phyloP scores from a whole-genome alignment of 129 eudicot genomes.

The Glebionis coronaria region DNA sequence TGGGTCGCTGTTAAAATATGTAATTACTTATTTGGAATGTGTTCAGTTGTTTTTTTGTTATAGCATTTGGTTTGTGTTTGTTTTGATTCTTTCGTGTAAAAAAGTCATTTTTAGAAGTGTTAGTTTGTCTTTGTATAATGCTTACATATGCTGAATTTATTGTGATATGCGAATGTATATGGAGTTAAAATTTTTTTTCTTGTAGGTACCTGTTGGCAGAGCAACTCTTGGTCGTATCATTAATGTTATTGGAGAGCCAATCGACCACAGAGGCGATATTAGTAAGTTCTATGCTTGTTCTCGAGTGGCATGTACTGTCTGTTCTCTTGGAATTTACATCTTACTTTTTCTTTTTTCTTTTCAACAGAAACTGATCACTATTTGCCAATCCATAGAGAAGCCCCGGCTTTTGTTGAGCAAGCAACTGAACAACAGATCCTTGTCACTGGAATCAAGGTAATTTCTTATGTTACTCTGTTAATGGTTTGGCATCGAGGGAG shows the following conservation, averaged over 20 bases:
- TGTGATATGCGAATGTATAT: not conserved
- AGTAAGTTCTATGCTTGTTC: slow-evolving; percentile 42
- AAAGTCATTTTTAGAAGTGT: not conserved
- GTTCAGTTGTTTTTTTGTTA: too few species aligned
- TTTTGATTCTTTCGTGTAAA: not conserved
- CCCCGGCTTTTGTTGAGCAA: slow-evolving; percentile 94
- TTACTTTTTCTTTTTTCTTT: slow-evolving; percentile 3
- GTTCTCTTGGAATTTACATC: not conserved
- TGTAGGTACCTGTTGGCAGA: slow-evolving; percentile 91
- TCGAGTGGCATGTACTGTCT: not conserved
- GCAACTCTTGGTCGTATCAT: slow-evolving; percentile 98
- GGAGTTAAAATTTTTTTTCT: slow-evolving; percentile 9
- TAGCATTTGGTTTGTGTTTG: not conserved
- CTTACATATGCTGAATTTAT: too few species aligned
- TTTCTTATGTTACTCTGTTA: not conserved
- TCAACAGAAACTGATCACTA: slow-evolving; percentile 73
- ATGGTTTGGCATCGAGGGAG: not conserved
- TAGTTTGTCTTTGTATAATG: too few species aligned
- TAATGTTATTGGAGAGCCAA: slow-evolving; percentile 97
- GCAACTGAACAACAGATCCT: slow-evolving; percentile 95
- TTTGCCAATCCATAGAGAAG: slow-evolving; percentile 93
- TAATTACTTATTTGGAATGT: too few species aligned
- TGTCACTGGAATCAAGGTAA: slow-evolving; percentile 96
- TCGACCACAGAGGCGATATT: slow-evolving; percentile 79
- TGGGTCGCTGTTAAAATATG: too few species aligned